Evolutionary conservation across 2,329 filamentous ascomycete genomes (phyloP), one percentile per base, ranked within the genome.

Genomic region (Neonectria hederae): DNA sequence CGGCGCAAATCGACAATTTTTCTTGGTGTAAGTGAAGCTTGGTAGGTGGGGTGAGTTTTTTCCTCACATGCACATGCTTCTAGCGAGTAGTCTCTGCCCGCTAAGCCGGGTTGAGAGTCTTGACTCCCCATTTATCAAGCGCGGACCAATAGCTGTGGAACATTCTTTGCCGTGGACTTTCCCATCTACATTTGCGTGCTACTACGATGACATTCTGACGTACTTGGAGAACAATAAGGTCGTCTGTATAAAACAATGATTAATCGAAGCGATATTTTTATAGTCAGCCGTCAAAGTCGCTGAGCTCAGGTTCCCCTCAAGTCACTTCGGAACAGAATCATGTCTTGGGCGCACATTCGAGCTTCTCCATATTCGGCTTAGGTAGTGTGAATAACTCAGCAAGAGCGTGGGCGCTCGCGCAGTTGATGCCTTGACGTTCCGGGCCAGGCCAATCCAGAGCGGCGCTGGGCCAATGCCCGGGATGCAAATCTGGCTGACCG

Each of bases 401-500:
- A 2, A 17, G 11, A 5, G 13, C 6, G 54, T 58, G 28, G 19
- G 9, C 38, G 17, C 53, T 30, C 30, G 21, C 2, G 21, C 51
- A 10, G 22, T 38, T 38, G 10, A 38, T 42, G 58, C 46, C 63
- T 49, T 54, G 65, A 40, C 60, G 49, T 46, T 59, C 22, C 40
- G 58, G 43, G 58, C 54, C 55, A 63, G 40, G 32, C 68, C 67
- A 69, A 64, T 67, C 59, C 61, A 24, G 43, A 73, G 43, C 24
- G 42, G 56, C 54, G 54, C 66, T 71, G 65, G 55, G 67, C 72
- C 72, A 74, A 74, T 72, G 54, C 69, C 68, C 61, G 67, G 59
- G 65, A 59, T 68, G 72, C 60, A 73, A 73, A 74, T 72, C 68
- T 71, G 68, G 72, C 71, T 72, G 69, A 72, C 72, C 70, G 70